Conservation (phyloP, 2,329 filamentous ascomycete species). For the Aspergillus sp. region DNA sequence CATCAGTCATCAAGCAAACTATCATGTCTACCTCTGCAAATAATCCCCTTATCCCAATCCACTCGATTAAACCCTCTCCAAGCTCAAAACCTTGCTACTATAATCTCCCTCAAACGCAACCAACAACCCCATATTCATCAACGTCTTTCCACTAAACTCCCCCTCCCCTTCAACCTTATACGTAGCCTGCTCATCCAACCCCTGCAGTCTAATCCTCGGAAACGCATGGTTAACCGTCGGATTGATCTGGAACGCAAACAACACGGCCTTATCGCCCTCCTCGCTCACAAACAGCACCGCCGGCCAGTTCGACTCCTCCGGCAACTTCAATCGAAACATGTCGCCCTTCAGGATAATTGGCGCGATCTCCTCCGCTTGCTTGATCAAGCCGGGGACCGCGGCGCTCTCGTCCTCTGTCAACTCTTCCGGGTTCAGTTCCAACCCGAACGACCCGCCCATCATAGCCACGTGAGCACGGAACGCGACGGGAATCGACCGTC, state of each 20-base stretch:
- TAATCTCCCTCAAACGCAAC: slow-evolving; percentile 54
- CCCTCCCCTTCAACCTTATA: slow-evolving; percentile 56
- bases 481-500: slow-evolving; percentile 55
- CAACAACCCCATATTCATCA: slow-evolving; percentile 64
- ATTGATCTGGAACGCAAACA: slow-evolving; percentile 62
- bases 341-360: slow-evolving; percentile 60
- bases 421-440: slow-evolving; percentile 60
- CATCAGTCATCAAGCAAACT: background rate
- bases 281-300: slow-evolving; percentile 59
- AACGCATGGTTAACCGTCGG: slow-evolving; percentile 54
- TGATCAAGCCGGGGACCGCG: slow-evolving; percentile 56
- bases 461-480: slow-evolving; percentile 67
- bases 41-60: background rate
- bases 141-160: slow-evolving; percentile 57
- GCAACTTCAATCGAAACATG: slow-evolving; percentile 59
- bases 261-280: slow-evolving; percentile 50
- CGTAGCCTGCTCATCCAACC: slow-evolving; percentile 54
- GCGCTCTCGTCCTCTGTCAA: slow-evolving; percentile 53
- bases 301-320: slow-evolving; percentile 62
- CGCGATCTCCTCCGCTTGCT: slow-evolving; percentile 56
- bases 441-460: slow-evolving; percentile 67
- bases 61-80: slow-evolving; percentile 42
- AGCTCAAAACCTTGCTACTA: slow-evolving; percentile 56
- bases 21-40: background rate
- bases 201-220: slow-evolving; percentile 56